Evolutionary conservation across 108 stramenopile species (phyloP).

Genomic region (Mayamaea pseudoterrestris): DNA sequence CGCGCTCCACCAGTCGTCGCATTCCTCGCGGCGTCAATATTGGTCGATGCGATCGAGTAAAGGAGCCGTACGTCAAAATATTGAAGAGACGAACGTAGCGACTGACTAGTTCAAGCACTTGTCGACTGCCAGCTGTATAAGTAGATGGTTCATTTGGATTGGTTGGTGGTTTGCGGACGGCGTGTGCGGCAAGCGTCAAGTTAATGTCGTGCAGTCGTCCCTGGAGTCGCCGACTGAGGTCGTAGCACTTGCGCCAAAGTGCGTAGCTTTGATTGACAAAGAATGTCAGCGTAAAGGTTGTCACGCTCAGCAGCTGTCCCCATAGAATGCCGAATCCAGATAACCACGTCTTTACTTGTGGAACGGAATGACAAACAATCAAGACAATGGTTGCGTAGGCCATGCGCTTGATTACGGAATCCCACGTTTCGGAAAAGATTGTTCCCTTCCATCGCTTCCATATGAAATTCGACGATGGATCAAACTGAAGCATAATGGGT

Average conservation of each 20-base stretch:
- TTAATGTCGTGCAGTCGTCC: slow-evolving; percentile 83
- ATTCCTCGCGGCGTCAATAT: slow-evolving; percentile 79
- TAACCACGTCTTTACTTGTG: slow-evolving; percentile 7
- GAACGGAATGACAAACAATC: slow-evolving; percentile 29
- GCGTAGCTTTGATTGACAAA: slow-evolving; percentile 84
- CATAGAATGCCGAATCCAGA: slow-evolving; percentile 65
- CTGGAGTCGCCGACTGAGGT: slow-evolving; percentile 61
- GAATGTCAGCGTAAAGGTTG: slow-evolving; percentile 84
- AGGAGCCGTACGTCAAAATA: slow-evolving; percentile 78
- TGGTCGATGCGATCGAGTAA: slow-evolving; percentile 80
- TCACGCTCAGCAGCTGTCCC: slow-evolving; percentile 73
- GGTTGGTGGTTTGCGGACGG: slow-evolving; percentile 34
- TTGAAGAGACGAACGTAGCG: slow-evolving; percentile 82
- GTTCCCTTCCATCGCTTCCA: slow-evolving; percentile 86
- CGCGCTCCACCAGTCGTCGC: slow-evolving; percentile 73
- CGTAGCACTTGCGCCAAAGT: slow-evolving; percentile 82
- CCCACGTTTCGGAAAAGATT: slow-evolving; percentile 79
- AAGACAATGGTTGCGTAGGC: slow-evolving; percentile 37
- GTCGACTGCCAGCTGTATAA: slow-evolving; percentile 58
- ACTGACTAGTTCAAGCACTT: slow-evolving; percentile 55
- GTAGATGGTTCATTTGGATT: slow-evolving; percentile 48
- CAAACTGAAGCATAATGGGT: slow-evolving; percentile 83
- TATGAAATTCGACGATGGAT: slow-evolving; percentile 66
- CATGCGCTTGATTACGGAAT: slow-evolving; percentile 55
- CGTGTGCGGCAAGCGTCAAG: slow-evolving; percentile 78